Percentiles rank a stretch among this genome's conserved stretches.
Evolutionary conservation across 2,329 filamentous ascomycete species (phyloP).

Genomic region (Trichoderma citrinoviride): DNA sequence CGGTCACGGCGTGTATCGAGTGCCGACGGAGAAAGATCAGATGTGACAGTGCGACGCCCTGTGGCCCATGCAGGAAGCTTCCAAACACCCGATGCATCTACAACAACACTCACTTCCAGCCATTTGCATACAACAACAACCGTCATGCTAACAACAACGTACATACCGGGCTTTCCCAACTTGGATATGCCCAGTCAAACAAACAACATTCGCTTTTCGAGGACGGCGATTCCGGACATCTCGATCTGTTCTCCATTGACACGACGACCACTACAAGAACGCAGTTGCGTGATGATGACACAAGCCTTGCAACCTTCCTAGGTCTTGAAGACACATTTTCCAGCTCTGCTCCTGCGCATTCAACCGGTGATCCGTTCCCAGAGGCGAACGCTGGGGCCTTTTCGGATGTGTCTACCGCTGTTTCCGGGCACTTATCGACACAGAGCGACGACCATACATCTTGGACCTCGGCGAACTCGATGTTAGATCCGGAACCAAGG

Average conservation of each 20-base stretch:
- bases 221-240: neutral
- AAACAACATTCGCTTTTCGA: neutral
- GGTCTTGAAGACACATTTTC: neutral
- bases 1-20: neutral
- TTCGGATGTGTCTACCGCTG: neutral
- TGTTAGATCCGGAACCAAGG: neutral
- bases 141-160: neutral
- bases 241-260: neutral
- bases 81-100: neutral
- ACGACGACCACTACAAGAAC: neutral
- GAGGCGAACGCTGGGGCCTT: neutral
- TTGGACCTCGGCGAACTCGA: neutral
- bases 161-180: neutral
- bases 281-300: neutral
- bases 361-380: neutral
- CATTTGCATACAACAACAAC: neutral
- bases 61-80: neutral
- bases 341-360: neutral
- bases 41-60: neutral
- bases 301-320: neutral
- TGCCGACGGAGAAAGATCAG: neutral
- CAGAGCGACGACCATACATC: neutral
- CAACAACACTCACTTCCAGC: neutral
- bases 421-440: neutral
- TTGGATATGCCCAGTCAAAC: neutral